Evolutionary conservation across 2,329 filamentous ascomycete genomes (phyloP).

Genomic region (Penicillium sp.): DNA sequence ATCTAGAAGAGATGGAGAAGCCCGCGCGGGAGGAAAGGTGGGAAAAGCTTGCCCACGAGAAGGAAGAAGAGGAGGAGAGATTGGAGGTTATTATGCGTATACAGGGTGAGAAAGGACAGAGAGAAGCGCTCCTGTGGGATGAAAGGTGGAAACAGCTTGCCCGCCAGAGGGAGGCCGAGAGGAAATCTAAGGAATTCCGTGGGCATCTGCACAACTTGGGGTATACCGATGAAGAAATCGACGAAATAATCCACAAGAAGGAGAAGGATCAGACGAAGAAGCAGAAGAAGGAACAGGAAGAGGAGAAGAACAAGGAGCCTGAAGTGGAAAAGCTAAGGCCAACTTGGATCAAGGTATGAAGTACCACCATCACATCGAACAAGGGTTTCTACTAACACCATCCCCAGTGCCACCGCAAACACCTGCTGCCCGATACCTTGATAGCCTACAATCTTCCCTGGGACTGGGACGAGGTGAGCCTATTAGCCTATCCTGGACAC

Average conservation of each 20-base stretch:
- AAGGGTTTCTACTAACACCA: slow-evolving; percentile 7
- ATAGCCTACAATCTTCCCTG: slow-evolving; percentile 48
- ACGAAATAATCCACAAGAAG: too few species aligned
- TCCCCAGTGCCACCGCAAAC: slow-evolving; percentile 45
- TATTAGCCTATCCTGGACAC: too few species aligned
- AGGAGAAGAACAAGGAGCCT: slow-evolving; percentile 28
- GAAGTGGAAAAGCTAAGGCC: slow-evolving; percentile 21
- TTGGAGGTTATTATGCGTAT: too few species aligned
- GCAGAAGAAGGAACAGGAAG: slow-evolving; percentile 30
- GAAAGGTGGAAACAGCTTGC: too few species aligned
- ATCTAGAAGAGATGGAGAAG: too few species aligned
- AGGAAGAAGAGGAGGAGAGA: slow-evolving; percentile 25
- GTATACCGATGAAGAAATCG: too few species aligned
- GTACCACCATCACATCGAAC: background rate
- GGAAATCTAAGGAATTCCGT: too few species aligned
- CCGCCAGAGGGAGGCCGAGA: too few species aligned
- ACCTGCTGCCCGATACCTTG: slow-evolving; percentile 48
- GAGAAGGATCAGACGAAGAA: slow-evolving; percentile 25
- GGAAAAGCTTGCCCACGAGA: slow-evolving; percentile 27
- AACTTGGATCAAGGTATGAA: slow-evolving; percentile 47
- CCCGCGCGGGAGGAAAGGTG: slow-evolving; percentile 2
- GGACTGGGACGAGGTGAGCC: slow-evolving; percentile 49
- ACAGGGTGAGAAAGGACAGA: too few species aligned
- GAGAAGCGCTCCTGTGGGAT: too few species aligned
- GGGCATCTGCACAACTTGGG: too few species aligned